These are phyloP conservation scores for Gossypium schwendimanii DNA, from an alignment of 441 rosid species.

Conservation along the genomic window DNA sequence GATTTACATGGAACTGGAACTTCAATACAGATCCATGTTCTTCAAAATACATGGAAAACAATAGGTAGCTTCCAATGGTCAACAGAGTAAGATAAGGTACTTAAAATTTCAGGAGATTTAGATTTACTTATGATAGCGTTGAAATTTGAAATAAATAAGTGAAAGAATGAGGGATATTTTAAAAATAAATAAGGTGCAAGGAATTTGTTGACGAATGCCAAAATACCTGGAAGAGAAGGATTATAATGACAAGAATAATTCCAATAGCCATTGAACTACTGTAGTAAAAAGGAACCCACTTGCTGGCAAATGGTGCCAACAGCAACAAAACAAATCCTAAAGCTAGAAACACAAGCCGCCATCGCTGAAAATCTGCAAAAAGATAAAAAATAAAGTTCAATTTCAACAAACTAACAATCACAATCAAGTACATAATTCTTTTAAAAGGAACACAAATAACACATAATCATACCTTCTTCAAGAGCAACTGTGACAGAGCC, in stretches of 20 bases:
- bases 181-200: background rate
- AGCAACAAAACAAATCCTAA: slow-evolving; percentile 53
- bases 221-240: slow-evolving; percentile 77
- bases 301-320: slow-evolving; percentile 74
- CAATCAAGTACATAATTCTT: background rate
- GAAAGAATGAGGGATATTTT: background rate
- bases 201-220: background rate
- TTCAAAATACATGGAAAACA: background rate
- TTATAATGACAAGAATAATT: slow-evolving; percentile 68
- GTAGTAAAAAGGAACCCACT: slow-evolving; percentile 92
- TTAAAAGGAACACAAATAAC: background rate
- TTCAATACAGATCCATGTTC: background rate
- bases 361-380: slow-evolving; percentile 60
- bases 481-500: slow-evolving; percentile 47
- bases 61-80: background rate
- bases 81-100: background rate
- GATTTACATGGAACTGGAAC: background rate
- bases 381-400: background rate
- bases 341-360: slow-evolving; percentile 75
- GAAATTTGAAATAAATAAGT: background rate
- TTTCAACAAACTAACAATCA: background rate
- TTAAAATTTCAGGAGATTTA: background rate
- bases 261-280: slow-evolving; percentile 94
- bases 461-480: slow-evolving; percentile 45
- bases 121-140: background rate